Percentiles rank a stretch among this genome's conserved stretches.
These are phyloP conservation scores for Phenoliferia sp. DNA, from an alignment of 1,284 basidiomycete genomes.

Conservation along the genomic window DNA sequence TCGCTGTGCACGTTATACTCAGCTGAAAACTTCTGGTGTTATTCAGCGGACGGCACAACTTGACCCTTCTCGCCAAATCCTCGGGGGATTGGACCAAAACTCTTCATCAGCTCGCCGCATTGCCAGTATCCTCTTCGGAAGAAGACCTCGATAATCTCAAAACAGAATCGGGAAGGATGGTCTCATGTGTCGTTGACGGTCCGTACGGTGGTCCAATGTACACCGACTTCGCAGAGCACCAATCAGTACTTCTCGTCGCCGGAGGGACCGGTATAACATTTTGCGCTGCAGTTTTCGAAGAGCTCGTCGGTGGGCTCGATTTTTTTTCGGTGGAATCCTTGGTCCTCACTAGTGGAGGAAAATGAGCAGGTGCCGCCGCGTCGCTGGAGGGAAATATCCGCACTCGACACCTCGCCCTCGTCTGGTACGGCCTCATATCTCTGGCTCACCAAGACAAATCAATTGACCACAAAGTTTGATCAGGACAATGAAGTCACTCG, in stretches of 20 bases:
- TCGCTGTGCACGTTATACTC: background rate
- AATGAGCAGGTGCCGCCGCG: too few species aligned
- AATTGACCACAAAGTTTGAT: background rate
- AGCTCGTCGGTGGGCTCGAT: background rate
- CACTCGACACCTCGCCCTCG: background rate
- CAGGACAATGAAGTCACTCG: conserved; percentile 1
- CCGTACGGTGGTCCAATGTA: conserved; percentile 14
- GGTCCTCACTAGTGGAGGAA: too few species aligned
- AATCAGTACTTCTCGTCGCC: conserved; percentile 25
- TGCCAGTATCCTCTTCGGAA: background rate
- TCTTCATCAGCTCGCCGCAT: background rate
- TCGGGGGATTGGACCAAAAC: conserved; percentile 17
- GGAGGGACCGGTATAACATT: conserved; percentile 31
- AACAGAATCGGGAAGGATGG: background rate
- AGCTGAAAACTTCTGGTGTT: background rate
- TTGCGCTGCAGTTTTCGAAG: conserved; percentile 14
- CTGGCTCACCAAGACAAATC: background rate
- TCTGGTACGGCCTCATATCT: background rate
- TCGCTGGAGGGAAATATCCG: background rate
- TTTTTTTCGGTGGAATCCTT: too few species aligned
- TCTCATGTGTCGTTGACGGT: conserved; percentile 14
- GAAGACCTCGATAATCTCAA: background rate
- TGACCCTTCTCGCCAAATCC: conserved; percentile 26
- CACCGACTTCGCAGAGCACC: conserved; percentile 13
- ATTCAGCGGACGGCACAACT: conserved; percentile 12